Base-by-base conservation (phyloP, 805 yeast genomes). In the Saturnispora zaruensis region DNA sequence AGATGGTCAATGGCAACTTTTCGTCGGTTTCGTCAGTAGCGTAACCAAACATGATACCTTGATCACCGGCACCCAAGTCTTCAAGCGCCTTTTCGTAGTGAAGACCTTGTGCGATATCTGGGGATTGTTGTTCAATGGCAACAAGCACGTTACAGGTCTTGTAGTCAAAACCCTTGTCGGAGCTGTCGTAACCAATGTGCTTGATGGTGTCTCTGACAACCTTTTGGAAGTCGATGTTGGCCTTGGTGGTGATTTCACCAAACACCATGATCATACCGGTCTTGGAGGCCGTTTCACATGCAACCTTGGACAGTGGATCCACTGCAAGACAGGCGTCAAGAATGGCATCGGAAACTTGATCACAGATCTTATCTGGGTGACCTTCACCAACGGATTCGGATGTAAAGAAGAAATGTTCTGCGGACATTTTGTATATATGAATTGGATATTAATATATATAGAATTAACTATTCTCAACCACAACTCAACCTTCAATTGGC, bases 41-140 rank as follows among this genome's bases (percentile, higher is more conserved):
- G 73, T 93, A 93, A 74, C 99, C 99, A 69, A 93, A 93, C 99
- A 93, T 93, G 71, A 93, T 93, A 84, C 99, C 99, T 76, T 93
- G 99, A 77, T 93, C 99, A 83, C 99, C 99, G 59, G 99, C 99
- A 73, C 99, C 99, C 66, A 93, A 82, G 53, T 93, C 95, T 79
- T 93, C 99, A 58, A 93, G 77, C 50, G 86, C 96, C 75, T 84
- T 80, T 70, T 93, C 97, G 75, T 86, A 86, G 75, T 93, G 98
- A 67, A 93, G 82, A 81, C 99, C 99, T 76, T 91, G 98, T 55
- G 99, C 99, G 66, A 93, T 93, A 76, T 93, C 99, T 62, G 96
- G 93, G 48, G 97, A 89, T 77, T 93, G 99, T 77, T 93, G 97
- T 79, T 93, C 99, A 71, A 93, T 89, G 71, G 99, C 99, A 56